Evolutionary conservation across 352 stramenopile genomes (phyloP).

Genomic region (Thraustochytrium striatum): DNA sequence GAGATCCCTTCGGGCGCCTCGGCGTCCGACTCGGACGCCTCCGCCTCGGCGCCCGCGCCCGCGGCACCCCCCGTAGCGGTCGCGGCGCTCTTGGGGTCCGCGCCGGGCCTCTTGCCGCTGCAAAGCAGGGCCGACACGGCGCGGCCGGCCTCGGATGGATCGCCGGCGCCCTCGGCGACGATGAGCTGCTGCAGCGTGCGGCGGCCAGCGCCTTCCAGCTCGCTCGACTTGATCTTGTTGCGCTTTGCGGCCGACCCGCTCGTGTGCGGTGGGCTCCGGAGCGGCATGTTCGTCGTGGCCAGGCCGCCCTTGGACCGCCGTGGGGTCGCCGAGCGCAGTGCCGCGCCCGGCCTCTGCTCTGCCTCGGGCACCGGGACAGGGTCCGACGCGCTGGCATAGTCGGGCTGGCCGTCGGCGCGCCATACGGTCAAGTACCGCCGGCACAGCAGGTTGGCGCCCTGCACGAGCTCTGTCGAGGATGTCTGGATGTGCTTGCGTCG

Average conservation of each 20-base stretch:
- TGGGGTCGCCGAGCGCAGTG: background rate
- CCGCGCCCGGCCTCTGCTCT: background rate
- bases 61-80: too few species aligned
- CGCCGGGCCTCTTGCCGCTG: too few species aligned
- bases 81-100: too few species aligned
- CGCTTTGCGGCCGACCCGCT: background rate
- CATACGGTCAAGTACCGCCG: slow-evolving; percentile 24
- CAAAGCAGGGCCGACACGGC: background rate
- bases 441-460: slow-evolving; percentile 28
- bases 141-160: background rate
- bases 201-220: slow-evolving; percentile 5
- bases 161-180: slow-evolving; percentile 7
- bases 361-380: background rate
- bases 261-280: background rate
- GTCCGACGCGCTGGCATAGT: background rate
- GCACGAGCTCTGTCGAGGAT: slow-evolving; percentile 12
- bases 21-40: background rate
- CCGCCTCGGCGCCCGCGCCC: background rate
- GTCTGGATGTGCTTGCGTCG: slow-evolving; percentile 23
- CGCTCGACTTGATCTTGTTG: background rate
- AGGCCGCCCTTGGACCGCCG: background rate
- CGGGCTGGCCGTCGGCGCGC: slow-evolving; percentile 24
- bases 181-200: slow-evolving; percentile 33
- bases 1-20: background rate
- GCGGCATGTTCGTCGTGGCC: background rate